Evolutionary conservation across 2,329 filamentous ascomycete genomes (phyloP), one percentile per base, ranked within the genome.

Genomic region (Aspergillus sp.): DNA sequence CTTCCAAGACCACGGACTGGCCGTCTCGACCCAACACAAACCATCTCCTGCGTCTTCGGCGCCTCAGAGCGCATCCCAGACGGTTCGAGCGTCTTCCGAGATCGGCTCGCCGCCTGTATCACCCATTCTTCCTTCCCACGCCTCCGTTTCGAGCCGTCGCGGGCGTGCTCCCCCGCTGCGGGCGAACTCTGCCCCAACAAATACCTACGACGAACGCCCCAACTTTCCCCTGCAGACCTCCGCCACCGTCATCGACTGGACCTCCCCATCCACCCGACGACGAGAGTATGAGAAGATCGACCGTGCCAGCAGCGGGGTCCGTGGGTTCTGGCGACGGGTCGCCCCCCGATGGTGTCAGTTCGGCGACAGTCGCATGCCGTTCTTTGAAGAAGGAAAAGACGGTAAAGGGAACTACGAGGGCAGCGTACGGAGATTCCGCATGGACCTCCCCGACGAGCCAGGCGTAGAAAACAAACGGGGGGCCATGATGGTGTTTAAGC

Each of bases 251-350:
- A 76, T 77, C 41, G 74, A 77, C 54, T 78, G 76, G 76, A 78
- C 75, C 2, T 74, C 73, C 1, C 67, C 72, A 6, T 70, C 71
- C 9, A 76, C 75, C 4, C 71, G 76, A 10, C 64, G 71, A 7
- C 67, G 66, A 17, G 74, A 78, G 56, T 78, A 78, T 50, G 69
- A 83, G 84, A 63, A 85, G 81, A 72, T 84, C 77, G 69, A 75
- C 62, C 71, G 72, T 10, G 70, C 71, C 44, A 71, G 64, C 52
- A 70, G 64, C 17, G 75, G 76, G 3, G 57, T 77, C 3, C 68
- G 74, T 1, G 74, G 76, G 2, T 57, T 77, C 5, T 73, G 74
- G 68, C 66, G 72, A 0, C 67, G 68, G 6, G 65, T 76, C 4
- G 70, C 73, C 3, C 75, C 75, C 0, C 64, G 65, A 40, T 75